These are phyloP conservation scores for Rhodotorula sphaerocarpa DNA, from an alignment of 768 basidiomycete species.

Conservation along the genomic window DNA sequence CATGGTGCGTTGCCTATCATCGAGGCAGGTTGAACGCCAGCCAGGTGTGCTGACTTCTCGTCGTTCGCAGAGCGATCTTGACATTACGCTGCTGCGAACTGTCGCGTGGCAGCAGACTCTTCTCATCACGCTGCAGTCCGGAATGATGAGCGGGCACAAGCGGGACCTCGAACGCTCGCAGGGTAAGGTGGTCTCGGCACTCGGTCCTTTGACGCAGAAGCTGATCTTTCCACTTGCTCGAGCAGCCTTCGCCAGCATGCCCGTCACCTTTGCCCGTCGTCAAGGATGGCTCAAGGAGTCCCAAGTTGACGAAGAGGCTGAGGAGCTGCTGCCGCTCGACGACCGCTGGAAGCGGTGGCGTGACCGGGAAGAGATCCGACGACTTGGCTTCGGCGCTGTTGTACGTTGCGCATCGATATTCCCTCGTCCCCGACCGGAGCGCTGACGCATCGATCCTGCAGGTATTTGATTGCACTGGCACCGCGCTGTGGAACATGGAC, in stretches of 20 bases:
- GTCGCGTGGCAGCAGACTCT: conserved; percentile 32
- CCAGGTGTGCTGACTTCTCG: background rate
- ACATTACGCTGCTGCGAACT: conserved; percentile 30
- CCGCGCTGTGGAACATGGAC: conserved; percentile 29
- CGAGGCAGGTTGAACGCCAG: background rate
- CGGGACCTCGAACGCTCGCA: conserved; percentile 32
- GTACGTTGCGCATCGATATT: conserved; percentile 1
- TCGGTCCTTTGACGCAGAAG: background rate
- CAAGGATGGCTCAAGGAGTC: conserved; percentile 31
- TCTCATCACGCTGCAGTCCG: conserved; percentile 23
- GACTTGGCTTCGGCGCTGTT: conserved; percentile 27
- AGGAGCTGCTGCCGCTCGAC: conserved; percentile 18
- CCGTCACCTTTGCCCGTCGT: conserved; percentile 22
- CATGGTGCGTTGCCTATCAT: background rate
- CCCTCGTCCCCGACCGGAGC: no score
- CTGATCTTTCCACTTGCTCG: background rate
- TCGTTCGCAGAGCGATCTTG: conserved; percentile 18
- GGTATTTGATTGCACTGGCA: conserved; percentile 26
- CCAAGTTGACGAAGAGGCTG: conserved; percentile 8
- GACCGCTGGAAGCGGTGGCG: conserved; percentile 33
- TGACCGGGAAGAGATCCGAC: conserved; percentile 29
- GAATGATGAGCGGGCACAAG: conserved; percentile 34
- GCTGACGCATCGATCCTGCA: background rate
- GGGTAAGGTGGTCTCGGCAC: conserved; percentile 10
- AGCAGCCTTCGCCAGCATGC: conserved; percentile 24